These are phyloP conservation scores for Magnusiomyces suaveolens DNA, from an alignment of 1,139 yeast species.

Conservation along the genomic window DNA sequence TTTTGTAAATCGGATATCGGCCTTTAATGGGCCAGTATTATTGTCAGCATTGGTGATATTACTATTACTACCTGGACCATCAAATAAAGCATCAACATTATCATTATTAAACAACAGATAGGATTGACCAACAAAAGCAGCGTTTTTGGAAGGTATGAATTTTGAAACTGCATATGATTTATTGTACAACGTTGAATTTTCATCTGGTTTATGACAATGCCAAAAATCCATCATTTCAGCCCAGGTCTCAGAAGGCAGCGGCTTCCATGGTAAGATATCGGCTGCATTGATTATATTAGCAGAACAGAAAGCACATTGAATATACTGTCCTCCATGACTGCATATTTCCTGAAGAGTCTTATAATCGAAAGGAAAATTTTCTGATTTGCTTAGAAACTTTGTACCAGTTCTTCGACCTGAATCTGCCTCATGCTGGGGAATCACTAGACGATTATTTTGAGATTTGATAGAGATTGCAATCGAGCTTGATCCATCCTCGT, in stretches of 20 bases:
- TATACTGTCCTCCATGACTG: background rate
- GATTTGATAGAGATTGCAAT: constrained; percentile 1
- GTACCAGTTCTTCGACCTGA: background rate
- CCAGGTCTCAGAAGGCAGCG: constrained; percentile 92
- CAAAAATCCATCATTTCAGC: constrained; percentile 93
- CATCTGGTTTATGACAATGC: constrained; percentile 90
- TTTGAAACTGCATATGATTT: constrained; percentile 25
- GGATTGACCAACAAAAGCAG: constrained; percentile 48
- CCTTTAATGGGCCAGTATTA: background rate
- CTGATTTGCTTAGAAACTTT: background rate
- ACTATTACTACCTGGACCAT: background rate
- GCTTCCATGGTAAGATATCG: constrained; percentile 29
- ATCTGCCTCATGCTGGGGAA: constrained; percentile 3
- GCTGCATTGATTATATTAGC: background rate
- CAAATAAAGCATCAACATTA: background rate
- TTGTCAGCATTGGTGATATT: background rate
- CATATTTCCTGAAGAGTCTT: background rate
- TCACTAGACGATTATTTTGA: background rate
- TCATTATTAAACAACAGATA: constrained; percentile 41
- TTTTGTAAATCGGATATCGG: background rate
- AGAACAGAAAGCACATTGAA: background rate
- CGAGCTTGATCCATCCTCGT: background rate
- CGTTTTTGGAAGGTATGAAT: constrained; percentile 39
- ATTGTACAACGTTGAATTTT: constrained; percentile 24
- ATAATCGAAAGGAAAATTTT: background rate